A percentile compares a stretch with the other conserved stretches of the same genome.
Conservation (phyloP, 345 rosid genomes). For the Salix suchowensis region DNA sequence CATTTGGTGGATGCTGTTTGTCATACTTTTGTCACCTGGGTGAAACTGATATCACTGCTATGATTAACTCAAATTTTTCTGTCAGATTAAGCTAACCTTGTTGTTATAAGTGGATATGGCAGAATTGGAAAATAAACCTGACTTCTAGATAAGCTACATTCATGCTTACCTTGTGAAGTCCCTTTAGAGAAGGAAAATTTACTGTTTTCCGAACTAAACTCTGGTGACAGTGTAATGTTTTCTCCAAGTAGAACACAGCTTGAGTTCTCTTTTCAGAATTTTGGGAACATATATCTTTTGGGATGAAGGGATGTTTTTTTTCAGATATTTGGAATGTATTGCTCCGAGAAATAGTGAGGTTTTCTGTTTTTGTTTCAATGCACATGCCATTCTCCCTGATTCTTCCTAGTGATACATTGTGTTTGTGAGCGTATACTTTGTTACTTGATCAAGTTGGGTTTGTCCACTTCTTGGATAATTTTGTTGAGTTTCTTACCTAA, state of each 20-base stretch:
- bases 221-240: background rate
- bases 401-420: background rate
- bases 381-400: background rate
- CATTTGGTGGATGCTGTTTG: background rate
- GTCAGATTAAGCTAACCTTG: background rate
- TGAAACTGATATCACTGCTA: background rate
- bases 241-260: background rate
- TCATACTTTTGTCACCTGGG: background rate
- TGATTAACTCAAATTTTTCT: background rate
- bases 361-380: background rate
- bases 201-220: background rate
- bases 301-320: background rate
- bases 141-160: background rate
- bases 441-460: background rate
- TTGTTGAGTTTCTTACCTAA: background rate
- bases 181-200: background rate
- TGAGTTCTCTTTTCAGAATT: background rate
- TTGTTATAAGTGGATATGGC: background rate
- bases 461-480: background rate
- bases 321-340: constrained; percentile 6
- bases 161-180: background rate
- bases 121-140: background rate
- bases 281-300: background rate
- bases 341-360: background rate
- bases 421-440: background rate